phyloP scores from a whole-genome alignment of 176 grass and related monocot species.

The Carex pumila region DNA sequence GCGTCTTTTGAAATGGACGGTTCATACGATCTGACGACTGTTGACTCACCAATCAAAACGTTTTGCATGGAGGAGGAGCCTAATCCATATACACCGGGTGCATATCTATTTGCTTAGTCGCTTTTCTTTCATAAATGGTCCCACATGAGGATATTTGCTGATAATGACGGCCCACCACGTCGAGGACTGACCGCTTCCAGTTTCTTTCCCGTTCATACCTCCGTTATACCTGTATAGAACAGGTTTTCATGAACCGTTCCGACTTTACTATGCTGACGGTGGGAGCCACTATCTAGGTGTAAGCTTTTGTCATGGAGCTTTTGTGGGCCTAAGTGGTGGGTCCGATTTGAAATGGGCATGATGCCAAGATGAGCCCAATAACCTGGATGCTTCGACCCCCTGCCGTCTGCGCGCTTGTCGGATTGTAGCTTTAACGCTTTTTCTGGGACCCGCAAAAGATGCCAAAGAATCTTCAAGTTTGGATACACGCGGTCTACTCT shows the following conservation, averaged over 20 bases:
- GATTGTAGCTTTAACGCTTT: not conserved
- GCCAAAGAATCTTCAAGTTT: not conserved
- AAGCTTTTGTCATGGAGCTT: not conserved
- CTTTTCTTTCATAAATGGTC: not conserved
- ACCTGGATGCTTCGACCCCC: conserved; percentile 15
- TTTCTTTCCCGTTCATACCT: not conserved
- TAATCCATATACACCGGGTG: not conserved
- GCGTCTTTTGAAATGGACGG: not conserved
- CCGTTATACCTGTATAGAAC: not conserved
- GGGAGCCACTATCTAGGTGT: not conserved
- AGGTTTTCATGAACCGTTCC: not conserved
- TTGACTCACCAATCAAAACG: not conserved
- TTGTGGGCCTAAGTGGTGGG: not conserved
- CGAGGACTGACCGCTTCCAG: not conserved
- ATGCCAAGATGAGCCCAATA: conserved; percentile 10
- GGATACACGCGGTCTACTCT: not conserved
- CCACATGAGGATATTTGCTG: not conserved
- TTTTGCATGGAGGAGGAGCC: too few species aligned
- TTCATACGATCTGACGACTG: not conserved
- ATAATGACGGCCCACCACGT: not conserved
- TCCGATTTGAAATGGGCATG: not conserved
- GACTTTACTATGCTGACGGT: not conserved
- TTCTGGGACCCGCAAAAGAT: not conserved
- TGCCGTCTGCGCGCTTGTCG: not conserved
- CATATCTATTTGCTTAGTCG: not conserved